A percentile compares a stretch with the other conserved stretches of the same genome.
These are phyloP conservation scores for Ceratocystiopsis minuta DNA, from an alignment of 2,329 filamentous ascomycete genomes.

Conservation along the genomic window DNA sequence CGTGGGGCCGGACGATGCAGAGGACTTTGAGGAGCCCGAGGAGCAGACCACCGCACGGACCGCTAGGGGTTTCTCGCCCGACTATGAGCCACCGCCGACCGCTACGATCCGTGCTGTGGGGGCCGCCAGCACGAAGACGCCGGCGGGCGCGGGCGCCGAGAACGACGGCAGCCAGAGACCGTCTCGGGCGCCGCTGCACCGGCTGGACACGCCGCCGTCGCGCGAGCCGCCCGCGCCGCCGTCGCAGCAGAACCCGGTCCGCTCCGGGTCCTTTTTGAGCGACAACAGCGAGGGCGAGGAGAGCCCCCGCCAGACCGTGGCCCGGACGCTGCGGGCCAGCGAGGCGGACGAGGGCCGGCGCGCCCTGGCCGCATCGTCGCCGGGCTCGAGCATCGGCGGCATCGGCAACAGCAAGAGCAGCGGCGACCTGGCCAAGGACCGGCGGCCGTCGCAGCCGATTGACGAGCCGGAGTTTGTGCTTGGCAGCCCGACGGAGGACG, in stretches of 20 bases:
- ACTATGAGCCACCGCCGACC: constrained; percentile 52
- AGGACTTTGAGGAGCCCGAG: constrained; percentile 12
- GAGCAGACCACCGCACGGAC: constrained; percentile 13
- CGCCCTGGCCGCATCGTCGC: too few species aligned
- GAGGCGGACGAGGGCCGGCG: too few species aligned
- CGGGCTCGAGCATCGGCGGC: too few species aligned
- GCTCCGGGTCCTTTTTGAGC: constrained; percentile 31
- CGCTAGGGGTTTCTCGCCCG: constrained; percentile 50
- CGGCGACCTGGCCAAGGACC: constrained; percentile 4
- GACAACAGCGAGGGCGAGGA: constrained; percentile 33
- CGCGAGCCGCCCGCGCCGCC: constrained; percentile 16
- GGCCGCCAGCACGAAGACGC: constrained; percentile 11
- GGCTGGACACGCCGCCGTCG: constrained; percentile 19
- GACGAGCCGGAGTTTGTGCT: constrained; percentile 41
- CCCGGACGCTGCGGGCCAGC: too few species aligned
- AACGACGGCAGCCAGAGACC: constrained; percentile 1
- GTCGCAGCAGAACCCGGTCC: constrained; percentile 5
- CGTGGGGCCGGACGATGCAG: neutral
- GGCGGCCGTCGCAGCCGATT: constrained; percentile 12
- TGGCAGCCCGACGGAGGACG: constrained; percentile 45
- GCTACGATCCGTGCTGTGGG: constrained; percentile 51
- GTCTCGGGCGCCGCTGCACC: constrained; percentile 2
- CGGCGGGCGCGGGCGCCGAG: constrained; percentile 1
- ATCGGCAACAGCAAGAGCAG: constrained; percentile 16
- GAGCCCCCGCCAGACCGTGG: constrained; percentile 12